Conservation (phyloP, 2,329 filamentous ascomycete genomes). For the Colletotrichum camelliae region DNA sequence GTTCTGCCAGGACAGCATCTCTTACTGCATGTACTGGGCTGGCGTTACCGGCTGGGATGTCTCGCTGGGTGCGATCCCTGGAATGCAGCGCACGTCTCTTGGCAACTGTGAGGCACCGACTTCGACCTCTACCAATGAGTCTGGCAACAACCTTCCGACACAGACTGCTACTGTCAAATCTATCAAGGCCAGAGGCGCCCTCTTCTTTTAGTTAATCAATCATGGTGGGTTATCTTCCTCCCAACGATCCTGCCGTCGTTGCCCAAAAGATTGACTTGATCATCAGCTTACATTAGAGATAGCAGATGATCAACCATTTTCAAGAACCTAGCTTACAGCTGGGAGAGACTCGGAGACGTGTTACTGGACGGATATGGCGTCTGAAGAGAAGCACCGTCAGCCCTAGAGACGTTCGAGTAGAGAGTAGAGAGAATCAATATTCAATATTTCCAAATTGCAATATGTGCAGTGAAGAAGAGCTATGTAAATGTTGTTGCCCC, state of each 20-base stretch:
- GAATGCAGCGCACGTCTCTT: conserved; percentile 37
- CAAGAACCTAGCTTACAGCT: neutral
- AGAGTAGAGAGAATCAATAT: neutral
- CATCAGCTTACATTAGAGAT: neutral
- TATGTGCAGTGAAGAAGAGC: neutral
- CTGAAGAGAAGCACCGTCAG: neutral
- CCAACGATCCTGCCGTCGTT: neutral
- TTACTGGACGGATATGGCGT: neutral
- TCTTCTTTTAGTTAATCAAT: neutral
- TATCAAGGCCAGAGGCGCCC: neutral
- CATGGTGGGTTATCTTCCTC: neutral
- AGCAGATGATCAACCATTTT: neutral
- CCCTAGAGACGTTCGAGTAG: neutral
- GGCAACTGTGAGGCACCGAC: conserved; percentile 30
- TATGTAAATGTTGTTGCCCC: neutral
- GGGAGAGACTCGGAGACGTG: neutral
- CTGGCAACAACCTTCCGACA: neutral
- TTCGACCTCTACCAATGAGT: neutral
- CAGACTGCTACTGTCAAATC: neutral
- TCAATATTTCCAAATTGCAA: neutral
- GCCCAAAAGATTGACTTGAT: neutral
- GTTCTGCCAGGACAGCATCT: conserved; percentile 24
- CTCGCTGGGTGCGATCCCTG: conserved; percentile 37
- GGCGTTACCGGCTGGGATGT: conserved; percentile 41
- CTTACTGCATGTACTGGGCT: conserved; percentile 45